Percentiles rank a stretch among this genome's conserved stretches.
phyloP scores from a whole-genome alignment of 768 basidiomycete genomes.

The Macrolepiota albuminosa region DNA sequence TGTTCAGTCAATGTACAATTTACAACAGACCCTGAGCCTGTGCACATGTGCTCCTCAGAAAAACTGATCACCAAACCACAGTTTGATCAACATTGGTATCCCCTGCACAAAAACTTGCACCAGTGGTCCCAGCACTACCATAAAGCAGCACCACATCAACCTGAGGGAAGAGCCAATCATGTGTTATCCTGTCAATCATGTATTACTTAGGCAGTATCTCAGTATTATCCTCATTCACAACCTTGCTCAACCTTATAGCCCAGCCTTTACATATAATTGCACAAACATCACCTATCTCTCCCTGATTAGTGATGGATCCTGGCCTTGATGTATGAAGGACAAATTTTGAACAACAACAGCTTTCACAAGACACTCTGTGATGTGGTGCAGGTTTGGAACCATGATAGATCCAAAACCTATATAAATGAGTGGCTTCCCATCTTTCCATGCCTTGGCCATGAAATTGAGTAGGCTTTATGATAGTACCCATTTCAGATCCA shows the following conservation, averaged over 20 bases:
- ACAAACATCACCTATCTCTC: conserved; percentile 46
- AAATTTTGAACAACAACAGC: conserved; percentile 52
- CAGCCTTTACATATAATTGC: conserved; percentile 69
- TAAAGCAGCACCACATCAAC: conserved; percentile 64
- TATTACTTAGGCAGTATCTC: conserved; percentile 50
- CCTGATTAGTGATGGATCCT: not conserved
- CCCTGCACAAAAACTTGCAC: conserved; percentile 59
- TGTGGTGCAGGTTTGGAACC: conserved; percentile 51
- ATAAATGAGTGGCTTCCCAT: conserved; percentile 60
- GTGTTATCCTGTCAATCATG: conserved; percentile 59
- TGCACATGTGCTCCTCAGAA: conserved; percentile 66
- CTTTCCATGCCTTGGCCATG: conserved; percentile 50
- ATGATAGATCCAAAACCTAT: conserved; percentile 71
- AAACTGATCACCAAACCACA: conserved; percentile 69
- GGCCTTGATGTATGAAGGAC: conserved; percentile 13
- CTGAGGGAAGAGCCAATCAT: conserved; percentile 60
- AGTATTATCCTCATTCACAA: conserved; percentile 27
- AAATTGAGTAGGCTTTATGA: conserved; percentile 45
- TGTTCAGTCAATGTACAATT: not conserved
- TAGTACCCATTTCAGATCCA: conserved; percentile 54
- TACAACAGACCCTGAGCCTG: conserved; percentile 45
- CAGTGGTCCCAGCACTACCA: conserved; percentile 69
- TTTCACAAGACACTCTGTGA: conserved; percentile 52
- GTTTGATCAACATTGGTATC: conserved; percentile 63
- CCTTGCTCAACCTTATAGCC: conserved; percentile 50